phyloP scores from a whole-genome alignment of 139 green algal species.

The Pleodorina starrii region DNA sequence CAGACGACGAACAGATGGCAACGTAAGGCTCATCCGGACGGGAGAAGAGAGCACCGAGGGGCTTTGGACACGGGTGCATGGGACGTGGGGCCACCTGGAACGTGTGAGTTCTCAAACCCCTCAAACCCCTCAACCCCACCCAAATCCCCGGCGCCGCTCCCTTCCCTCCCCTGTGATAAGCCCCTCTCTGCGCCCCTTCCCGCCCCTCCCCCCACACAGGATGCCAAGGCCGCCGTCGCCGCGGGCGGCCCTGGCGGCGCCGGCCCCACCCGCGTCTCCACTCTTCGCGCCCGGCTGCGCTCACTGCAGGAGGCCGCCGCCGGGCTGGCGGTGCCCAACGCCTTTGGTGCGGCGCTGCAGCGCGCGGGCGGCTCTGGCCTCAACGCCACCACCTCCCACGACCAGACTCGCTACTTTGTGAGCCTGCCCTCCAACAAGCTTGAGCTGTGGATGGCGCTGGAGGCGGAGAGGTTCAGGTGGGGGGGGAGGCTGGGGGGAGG shows the following conservation, averaged over 20 bases:
- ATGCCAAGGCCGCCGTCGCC: constrained; percentile 13
- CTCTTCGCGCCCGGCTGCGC: constrained; percentile 24
- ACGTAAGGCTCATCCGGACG: too few species aligned
- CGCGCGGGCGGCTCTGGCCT: constrained; percentile 83
- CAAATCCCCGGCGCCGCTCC: too few species aligned
- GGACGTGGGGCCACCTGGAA: too few species aligned
- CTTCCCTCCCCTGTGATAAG: too few species aligned
- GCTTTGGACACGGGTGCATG: too few species aligned
- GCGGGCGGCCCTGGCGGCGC: neutral
- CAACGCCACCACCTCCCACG: constrained; percentile 91
- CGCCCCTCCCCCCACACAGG: neutral
- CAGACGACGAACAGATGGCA: too few species aligned
- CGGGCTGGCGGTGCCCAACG: constrained; percentile 81
- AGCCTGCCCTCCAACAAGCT: constrained; percentile 80
- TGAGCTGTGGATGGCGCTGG: constrained; percentile 94
- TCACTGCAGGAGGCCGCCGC: constrained; percentile 57
- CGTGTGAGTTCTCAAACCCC: too few species aligned
- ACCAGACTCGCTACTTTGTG: constrained; percentile 85
- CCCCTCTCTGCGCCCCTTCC: too few species aligned
- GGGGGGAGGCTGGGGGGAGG: neutral
- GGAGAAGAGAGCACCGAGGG: too few species aligned
- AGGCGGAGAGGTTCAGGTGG: constrained; percentile 86
- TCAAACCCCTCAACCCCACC: too few species aligned
- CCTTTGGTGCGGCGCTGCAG: constrained; percentile 80
- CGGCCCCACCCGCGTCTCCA: neutral